phyloP scores from a whole-genome alignment of 495 filamentous ascomycete species.

The Hyaloscypha finlandica region DNA sequence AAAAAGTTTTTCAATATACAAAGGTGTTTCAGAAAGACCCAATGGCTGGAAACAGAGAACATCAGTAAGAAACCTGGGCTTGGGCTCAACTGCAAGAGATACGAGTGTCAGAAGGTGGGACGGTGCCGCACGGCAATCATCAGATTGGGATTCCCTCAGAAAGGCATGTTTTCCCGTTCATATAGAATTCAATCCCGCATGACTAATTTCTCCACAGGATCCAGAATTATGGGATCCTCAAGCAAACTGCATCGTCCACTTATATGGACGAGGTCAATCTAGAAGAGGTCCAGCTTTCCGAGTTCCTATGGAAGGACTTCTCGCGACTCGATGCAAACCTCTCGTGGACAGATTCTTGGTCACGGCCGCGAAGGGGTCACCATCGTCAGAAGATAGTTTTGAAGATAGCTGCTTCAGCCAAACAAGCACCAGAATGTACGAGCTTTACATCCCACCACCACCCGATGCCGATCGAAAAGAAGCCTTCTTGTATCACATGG shows the following conservation, averaged over 20 bases:
- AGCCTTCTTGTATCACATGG: slow-evolving; percentile 57
- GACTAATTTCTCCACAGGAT: slow-evolving; percentile 43
- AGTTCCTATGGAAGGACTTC: slow-evolving; percentile 52
- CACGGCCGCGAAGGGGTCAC: slow-evolving; percentile 39
- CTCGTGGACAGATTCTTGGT: slow-evolving; percentile 45
- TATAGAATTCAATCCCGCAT: not conserved
- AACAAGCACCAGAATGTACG: slow-evolving; percentile 37
- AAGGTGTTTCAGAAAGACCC: slow-evolving; percentile 22
- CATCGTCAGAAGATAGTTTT: slow-evolving; percentile 11
- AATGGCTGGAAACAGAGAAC: slow-evolving; percentile 23
- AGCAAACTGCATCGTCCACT: slow-evolving; percentile 64
- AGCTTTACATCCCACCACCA: slow-evolving; percentile 66
- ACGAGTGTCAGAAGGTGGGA: slow-evolving; percentile 54
- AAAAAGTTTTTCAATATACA: slow-evolving; percentile 22
- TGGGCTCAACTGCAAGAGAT: slow-evolving; percentile 21
- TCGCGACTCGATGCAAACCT: slow-evolving; percentile 48
- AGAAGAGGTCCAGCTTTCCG: slow-evolving; percentile 61
- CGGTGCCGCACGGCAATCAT: slow-evolving; percentile 48
- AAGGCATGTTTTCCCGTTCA: slow-evolving; percentile 42
- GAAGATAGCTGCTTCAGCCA: slow-evolving; percentile 27
- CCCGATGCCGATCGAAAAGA: slow-evolving; percentile 46
- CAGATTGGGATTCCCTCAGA: slow-evolving; percentile 54
- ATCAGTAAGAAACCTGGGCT: slow-evolving; percentile 17
- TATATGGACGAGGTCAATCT: slow-evolving; percentile 61
- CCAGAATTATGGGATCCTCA: slow-evolving; percentile 62